These are phyloP conservation scores for Monilinia fructicola DNA, from an alignment of 2,329 filamentous ascomycete species.

Conservation along the genomic window DNA sequence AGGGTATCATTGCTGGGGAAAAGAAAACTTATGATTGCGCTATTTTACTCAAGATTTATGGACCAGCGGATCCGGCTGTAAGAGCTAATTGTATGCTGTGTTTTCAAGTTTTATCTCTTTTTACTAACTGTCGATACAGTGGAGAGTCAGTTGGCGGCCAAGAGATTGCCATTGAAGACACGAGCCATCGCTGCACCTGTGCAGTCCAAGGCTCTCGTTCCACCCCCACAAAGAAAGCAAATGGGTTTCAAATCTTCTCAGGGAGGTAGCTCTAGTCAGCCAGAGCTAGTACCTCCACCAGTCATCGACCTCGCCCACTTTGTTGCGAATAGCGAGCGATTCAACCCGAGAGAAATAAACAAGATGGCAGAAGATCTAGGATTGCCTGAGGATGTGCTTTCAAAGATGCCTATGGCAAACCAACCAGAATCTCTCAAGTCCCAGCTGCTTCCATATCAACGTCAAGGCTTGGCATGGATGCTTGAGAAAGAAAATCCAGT, in stretches of 20 bases:
- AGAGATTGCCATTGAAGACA: conserved; percentile 29
- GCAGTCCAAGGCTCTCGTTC: conserved; percentile 56
- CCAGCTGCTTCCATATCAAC: conserved; percentile 75
- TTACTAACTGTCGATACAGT: background rate
- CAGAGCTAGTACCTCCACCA: conserved; percentile 26
- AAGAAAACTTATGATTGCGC: conserved; percentile 73
- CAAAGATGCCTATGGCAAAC: conserved; percentile 68
- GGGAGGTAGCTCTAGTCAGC: conserved; percentile 25
- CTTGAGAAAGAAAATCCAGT: conserved; percentile 69
- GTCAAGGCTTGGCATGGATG: conserved; percentile 79
- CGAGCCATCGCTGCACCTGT: conserved; percentile 42
- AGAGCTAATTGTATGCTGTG: conserved; percentile 43
- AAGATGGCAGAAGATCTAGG: conserved; percentile 61
- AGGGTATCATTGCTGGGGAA: conserved; percentile 66
- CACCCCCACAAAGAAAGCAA: conserved; percentile 46
- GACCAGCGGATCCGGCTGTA: conserved; percentile 56
- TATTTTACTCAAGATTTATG: conserved; percentile 66
- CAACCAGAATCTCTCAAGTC: conserved; percentile 67
- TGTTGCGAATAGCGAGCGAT: conserved; percentile 62
- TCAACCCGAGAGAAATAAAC: conserved; percentile 67
- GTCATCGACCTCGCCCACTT: conserved; percentile 51
- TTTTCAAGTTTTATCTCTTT: background rate
- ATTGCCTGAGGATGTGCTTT: conserved; percentile 60
- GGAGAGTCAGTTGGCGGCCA: conserved; percentile 1
- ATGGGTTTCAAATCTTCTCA: conserved; percentile 34